Evolutionary conservation across 176 grass and related monocot species (phyloP), one percentile per base, ranked within the genome.

Genomic region (Typha latifolia): DNA sequence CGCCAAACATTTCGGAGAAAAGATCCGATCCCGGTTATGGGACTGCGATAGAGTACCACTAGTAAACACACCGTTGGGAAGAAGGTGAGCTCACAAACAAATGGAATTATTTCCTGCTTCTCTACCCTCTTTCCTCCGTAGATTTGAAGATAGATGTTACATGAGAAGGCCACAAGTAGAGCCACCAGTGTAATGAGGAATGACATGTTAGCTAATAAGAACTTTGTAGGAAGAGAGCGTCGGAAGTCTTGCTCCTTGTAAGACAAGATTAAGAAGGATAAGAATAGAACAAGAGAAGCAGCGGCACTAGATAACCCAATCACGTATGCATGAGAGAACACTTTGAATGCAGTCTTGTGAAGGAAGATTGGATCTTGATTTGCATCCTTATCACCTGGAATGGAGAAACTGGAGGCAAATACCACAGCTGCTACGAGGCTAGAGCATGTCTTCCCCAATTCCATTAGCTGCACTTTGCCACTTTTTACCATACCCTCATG

Each of bases 341-440:
- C 48, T 53, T 74, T 69, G 29, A 81, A 81, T 11, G 70, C 12
- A 10, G 29, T 26, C 9, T 32, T 74, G 49, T 81, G 12, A 20
- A 74, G 29, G 50, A 74, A 69, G 12, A 81, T 1, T 12, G 70
- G 78, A 7, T 81, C 55, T 10, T 61, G 13, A 12, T 62, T 50
- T 0, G 62, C 22, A 48, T 69, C 71, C 49, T 74, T 81, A 22
- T 81, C 78, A 55, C 71, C 78, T 14, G 78, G 78, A 8, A 81
- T 81, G 18, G 78, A 81, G 71, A 81, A 81, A 61, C 64, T 81
- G 12, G 78, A 74, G 26, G 78, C 71, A 13, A 81, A 81, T 4
- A 81, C 78, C 20, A 81, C 78, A 8, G 78, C 78, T 11, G 71
- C 71, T 72, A 81, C 71, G 3, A 81, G 71, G 24, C 71, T 2